Evolutionary conservation across 2,329 filamentous ascomycete genomes (phyloP).

Genomic region (Exophiala alcalophila): DNA sequence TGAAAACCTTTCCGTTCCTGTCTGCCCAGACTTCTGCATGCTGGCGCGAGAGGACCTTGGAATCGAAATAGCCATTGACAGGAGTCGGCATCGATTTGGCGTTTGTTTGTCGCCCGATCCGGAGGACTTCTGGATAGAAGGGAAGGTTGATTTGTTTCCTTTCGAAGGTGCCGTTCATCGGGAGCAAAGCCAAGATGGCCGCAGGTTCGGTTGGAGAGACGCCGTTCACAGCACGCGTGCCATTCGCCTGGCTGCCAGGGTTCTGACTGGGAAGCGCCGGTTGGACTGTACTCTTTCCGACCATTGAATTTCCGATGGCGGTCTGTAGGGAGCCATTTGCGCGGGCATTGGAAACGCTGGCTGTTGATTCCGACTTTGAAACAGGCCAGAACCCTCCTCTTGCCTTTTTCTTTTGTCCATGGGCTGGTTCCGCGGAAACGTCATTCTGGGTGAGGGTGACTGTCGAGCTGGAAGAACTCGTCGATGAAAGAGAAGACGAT

Average conservation of each 20-base stretch:
- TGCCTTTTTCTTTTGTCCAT: slow-evolving; percentile 46
- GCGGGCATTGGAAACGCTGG: slow-evolving; percentile 60
- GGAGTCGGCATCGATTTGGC: slow-evolving; percentile 90
- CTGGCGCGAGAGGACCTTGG: slow-evolving; percentile 92
- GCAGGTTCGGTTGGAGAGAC: slow-evolving; percentile 56
- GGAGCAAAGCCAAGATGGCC: slow-evolving; percentile 79
- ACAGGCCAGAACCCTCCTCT: slow-evolving; percentile 60
- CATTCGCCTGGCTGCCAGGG: slow-evolving; percentile 63
- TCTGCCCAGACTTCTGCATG: slow-evolving; percentile 95
- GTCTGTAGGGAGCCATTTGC: slow-evolving; percentile 57
- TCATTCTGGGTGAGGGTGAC: slow-evolving; percentile 29
- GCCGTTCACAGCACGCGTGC: slow-evolving; percentile 43
- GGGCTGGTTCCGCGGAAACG: slow-evolving; percentile 38
- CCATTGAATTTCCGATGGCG: slow-evolving; percentile 21
- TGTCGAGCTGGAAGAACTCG: slow-evolving; percentile 55
- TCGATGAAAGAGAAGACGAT: slow-evolving; percentile 72
- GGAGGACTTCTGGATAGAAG: slow-evolving; percentile 86
- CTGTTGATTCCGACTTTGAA: slow-evolving; percentile 63
- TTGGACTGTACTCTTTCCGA: slow-evolving; percentile 25
- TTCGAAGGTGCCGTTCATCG: slow-evolving; percentile 94
- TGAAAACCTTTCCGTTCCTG: slow-evolving; percentile 83
- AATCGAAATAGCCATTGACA: slow-evolving; percentile 93
- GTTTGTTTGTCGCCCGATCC: slow-evolving; percentile 95
- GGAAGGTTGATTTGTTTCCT: slow-evolving; percentile 94
- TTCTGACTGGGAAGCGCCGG: slow-evolving; percentile 67